These are phyloP conservation scores for Amborella trichopoda DNA, from an alignment of 164 flowering plant genomes.

Conservation along the genomic window DNA sequence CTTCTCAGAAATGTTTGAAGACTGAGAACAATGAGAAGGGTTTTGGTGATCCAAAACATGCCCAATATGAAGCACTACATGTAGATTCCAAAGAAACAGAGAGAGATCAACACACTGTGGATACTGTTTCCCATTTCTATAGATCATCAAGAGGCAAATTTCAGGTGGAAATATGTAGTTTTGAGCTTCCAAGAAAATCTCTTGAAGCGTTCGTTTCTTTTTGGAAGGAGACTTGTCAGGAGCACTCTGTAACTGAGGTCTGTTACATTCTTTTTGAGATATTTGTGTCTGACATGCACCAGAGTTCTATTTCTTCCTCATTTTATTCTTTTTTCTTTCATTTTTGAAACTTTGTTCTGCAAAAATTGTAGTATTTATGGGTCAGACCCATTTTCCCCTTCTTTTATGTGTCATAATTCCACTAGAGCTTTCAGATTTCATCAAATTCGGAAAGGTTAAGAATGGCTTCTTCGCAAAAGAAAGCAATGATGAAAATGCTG, in stretches of 20 bases:
- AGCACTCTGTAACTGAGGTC: conserved; percentile 42
- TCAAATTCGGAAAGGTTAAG: no score
- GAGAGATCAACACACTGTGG: conserved; percentile 1
- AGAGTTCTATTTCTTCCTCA: no score
- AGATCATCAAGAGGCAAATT: neutral
- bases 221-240: conserved; percentile 74
- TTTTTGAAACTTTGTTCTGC: no score
- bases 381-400: no score
- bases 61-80: neutral
- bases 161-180: conserved; percentile 6
- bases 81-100: neutral
- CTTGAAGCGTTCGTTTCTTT: conserved; percentile 46
- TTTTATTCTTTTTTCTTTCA: no score
- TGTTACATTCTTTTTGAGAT: no score
- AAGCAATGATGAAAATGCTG: no score
- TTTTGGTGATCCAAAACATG: neutral
- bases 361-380: no score
- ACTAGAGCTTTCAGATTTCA: no score
- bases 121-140: neutral
- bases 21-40: conserved; percentile 7
- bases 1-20: conserved; percentile 16
- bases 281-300: no score
- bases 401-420: no score
- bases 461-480: no score
- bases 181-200: conserved; percentile 15